These are phyloP conservation scores for Tulasnella sp. DNA, from an alignment of 768 basidiomycete species.

Conservation along the genomic window DNA sequence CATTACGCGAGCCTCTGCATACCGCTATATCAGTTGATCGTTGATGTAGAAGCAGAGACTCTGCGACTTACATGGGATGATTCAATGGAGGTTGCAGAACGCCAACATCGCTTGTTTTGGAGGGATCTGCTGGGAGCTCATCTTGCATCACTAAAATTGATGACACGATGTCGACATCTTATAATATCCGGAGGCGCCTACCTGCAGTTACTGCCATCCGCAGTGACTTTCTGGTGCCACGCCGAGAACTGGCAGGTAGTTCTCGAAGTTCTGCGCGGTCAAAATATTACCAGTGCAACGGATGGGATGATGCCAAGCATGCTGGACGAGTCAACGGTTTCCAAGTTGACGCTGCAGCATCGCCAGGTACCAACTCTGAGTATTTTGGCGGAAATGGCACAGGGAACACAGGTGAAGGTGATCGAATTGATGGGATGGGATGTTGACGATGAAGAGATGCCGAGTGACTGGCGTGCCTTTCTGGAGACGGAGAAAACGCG, in stretches of 20 bases:
- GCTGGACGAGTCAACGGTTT: conserved; percentile 6
- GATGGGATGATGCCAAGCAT: conserved; percentile 6
- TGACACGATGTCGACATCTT: neutral
- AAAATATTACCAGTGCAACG: neutral
- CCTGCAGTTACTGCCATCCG: conserved; percentile 4
- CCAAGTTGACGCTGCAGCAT: neutral
- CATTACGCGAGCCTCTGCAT: neutral
- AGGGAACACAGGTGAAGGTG: conserved; percentile 6
- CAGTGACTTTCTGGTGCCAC: neutral
- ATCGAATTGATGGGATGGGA: conserved; percentile 8
- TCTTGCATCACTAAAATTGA: conserved; percentile 1
- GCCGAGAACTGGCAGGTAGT: neutral
- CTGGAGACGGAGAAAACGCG: conserved; percentile 3
- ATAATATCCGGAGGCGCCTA: conserved; percentile 7
- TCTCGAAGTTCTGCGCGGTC: conserved; percentile 3
- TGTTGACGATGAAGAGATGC: neutral
- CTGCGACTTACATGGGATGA: conserved; percentile 1
- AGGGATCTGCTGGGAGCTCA: conserved; percentile 9
- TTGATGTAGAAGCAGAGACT: neutral
- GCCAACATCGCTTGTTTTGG: neutral
- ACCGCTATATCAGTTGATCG: conserved; percentile 6
- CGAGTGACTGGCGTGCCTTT: conserved; percentile 7
- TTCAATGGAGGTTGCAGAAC: neutral
- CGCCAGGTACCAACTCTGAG: neutral
- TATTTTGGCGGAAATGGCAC: conserved; percentile 5